phyloP scores from a whole-genome alignment of 2,329 filamentous ascomycete species.

The Fusarium compactum region DNA sequence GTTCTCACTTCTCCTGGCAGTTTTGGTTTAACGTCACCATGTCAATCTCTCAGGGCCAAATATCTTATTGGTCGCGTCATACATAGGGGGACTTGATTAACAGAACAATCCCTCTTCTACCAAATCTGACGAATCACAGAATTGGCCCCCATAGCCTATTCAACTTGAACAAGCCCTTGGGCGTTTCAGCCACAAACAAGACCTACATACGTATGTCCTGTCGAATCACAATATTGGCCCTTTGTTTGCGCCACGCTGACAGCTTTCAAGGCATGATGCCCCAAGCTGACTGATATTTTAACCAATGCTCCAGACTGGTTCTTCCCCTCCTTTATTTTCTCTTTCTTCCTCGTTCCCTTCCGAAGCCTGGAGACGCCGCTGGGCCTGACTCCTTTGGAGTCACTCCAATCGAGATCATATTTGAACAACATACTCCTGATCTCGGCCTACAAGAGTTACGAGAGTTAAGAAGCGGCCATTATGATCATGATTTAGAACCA shows the following conservation, averaged over 20 bases:
- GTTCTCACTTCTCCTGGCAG: too few relatives aligned
- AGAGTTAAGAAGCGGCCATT: too few relatives aligned
- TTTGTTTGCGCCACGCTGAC: not conserved
- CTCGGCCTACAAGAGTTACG: too few relatives aligned
- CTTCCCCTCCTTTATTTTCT: accelerated
- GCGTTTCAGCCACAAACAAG: not conserved
- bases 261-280: accelerated
- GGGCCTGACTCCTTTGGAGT: too few relatives aligned
- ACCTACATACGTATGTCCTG: not conserved
- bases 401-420: not conserved
- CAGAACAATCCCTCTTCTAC: accelerated
- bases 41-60: not conserved
- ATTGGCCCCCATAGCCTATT: not conserved
- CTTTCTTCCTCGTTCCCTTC: accelerated
- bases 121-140: not conserved
- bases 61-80: not conserved
- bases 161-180: not conserved
- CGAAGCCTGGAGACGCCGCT: not conserved
- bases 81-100: too few relatives aligned
- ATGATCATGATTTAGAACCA: too few relatives aligned
- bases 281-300: not conserved
- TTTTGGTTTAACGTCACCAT: too few relatives aligned
- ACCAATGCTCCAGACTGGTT: accelerated
- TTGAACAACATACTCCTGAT: too few relatives aligned
- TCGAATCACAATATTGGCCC: slow-evolving; percentile 7